Evolutionary conservation across 768 basidiomycete species (phyloP).

Genomic region (Lactarius hengduanensis): DNA sequence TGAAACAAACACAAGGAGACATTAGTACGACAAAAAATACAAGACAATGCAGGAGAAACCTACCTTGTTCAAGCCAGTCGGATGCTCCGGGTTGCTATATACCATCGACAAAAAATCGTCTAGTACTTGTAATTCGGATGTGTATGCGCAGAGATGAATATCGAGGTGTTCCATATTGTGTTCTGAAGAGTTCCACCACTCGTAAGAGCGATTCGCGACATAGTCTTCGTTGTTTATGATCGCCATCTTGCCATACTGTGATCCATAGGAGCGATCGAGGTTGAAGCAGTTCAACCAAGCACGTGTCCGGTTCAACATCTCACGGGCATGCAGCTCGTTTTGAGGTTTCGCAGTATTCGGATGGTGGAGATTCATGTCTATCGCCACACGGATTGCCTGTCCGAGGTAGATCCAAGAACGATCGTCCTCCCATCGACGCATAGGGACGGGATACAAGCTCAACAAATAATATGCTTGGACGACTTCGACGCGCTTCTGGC

Average conservation of each 20-base stretch:
- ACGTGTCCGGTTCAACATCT: constrained; percentile 87
- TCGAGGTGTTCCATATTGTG: constrained; percentile 69
- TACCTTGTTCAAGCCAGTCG: constrained; percentile 76
- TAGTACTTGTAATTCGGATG: constrained; percentile 67
- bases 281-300: constrained; percentile 92
- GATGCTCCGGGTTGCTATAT: constrained; percentile 70
- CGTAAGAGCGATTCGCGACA: constrained; percentile 58
- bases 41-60: background rate
- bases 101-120: constrained; percentile 55
- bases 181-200: constrained; percentile 26
- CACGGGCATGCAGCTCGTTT: constrained; percentile 81
- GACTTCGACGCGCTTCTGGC: constrained; percentile 80
- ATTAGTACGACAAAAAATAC: background rate
- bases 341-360: constrained; percentile 69
- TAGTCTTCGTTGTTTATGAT: constrained; percentile 76
- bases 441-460: constrained; percentile 72
- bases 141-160: constrained; percentile 78
- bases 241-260: constrained; percentile 89
- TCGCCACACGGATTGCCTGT: constrained; percentile 82
- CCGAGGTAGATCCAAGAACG: constrained; percentile 88
- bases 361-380: constrained; percentile 85
- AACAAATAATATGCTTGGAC: constrained; percentile 79
- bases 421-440: constrained; percentile 85
- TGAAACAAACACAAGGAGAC: background rate
- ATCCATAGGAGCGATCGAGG: constrained; percentile 84